A percentile compares a stretch with the other conserved stretches of the same genome.
phyloP scores from a whole-genome alignment of 345 rosid species.

The Salix caprea region DNA sequence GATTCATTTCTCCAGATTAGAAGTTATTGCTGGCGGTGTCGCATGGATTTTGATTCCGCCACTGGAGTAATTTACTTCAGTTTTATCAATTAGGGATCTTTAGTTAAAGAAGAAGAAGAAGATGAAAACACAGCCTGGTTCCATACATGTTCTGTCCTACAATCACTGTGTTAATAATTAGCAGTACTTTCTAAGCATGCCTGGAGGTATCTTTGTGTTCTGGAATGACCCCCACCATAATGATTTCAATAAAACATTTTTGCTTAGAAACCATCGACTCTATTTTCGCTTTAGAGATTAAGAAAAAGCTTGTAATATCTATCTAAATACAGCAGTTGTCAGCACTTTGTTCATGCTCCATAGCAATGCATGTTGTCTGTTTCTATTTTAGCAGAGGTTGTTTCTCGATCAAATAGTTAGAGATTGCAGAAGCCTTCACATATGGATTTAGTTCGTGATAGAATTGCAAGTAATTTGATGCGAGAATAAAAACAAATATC shows the following conservation, averaged over 20 bases:
- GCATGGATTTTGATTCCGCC: neutral
- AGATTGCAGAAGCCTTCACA: rapidly evolving
- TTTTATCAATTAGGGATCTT: neutral
- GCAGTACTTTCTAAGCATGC: neutral
- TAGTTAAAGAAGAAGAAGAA: neutral
- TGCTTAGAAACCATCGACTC: neutral
- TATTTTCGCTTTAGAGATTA: neutral
- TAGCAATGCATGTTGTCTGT: neutral
- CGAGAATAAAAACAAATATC: too few relatives aligned
- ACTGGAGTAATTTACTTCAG: neutral
- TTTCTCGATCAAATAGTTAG: too few relatives aligned
- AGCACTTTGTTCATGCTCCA: neutral
- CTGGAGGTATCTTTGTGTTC: neutral
- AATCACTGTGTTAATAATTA: too few relatives aligned
- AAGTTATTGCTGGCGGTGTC: neutral
- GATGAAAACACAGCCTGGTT: too few relatives aligned
- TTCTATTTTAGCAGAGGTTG: neutral
- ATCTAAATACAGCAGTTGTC: neutral
- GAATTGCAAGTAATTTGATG: too few relatives aligned
- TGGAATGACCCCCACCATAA: neutral
- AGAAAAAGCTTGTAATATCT: neutral
- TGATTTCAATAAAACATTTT: neutral
- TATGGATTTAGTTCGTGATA: too few relatives aligned
- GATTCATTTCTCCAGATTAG: neutral
- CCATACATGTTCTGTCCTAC: too few relatives aligned